These are phyloP conservation scores for Microthlaspi erraticum DNA, from an alignment of 345 rosid genomes.

Conservation along the genomic window DNA sequence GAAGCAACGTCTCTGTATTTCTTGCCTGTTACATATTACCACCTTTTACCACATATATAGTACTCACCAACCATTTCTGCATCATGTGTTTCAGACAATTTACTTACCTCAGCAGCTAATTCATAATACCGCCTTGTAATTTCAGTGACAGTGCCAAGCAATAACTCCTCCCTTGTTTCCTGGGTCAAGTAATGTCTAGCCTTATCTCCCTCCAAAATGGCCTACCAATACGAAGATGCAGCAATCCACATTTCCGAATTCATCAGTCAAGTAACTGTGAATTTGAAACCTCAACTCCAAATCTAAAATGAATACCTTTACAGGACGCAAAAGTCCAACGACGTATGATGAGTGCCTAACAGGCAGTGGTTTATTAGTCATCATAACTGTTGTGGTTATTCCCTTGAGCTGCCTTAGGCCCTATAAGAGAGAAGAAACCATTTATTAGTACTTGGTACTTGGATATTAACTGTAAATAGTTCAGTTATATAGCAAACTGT, in stretches of 20 bases:
- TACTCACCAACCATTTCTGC: too few species aligned
- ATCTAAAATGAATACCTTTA: slow-evolving; percentile 61
- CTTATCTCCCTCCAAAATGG: slow-evolving; percentile 77
- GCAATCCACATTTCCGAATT: slow-evolving; percentile 19
- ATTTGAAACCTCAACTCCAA: slow-evolving; percentile 8
- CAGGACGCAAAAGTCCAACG: slow-evolving; percentile 71
- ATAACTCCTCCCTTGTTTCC: slow-evolving; percentile 59
- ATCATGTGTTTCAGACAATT: slow-evolving; percentile 17
- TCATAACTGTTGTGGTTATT: slow-evolving; percentile 86
- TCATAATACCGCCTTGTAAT: slow-evolving; percentile 82
- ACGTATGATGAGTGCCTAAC: slow-evolving; percentile 90
- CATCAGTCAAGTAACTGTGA: slow-evolving; percentile 27
- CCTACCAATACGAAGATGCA: slow-evolving; percentile 42
- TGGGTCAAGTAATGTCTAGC: slow-evolving; percentile 66
- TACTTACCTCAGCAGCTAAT: slow-evolving; percentile 83
- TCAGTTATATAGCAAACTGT: slow-evolving; percentile 21
- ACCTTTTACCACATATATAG: too few species aligned
- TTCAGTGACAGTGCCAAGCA: slow-evolving; percentile 62
- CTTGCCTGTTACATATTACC: slow-evolving; percentile 66
- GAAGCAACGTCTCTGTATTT: slow-evolving; percentile 85
- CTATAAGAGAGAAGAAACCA: slow-evolving; percentile 45
- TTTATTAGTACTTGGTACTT: slow-evolving; percentile 4
- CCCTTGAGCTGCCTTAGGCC: slow-evolving; percentile 88
- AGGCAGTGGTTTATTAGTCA: slow-evolving; percentile 95
- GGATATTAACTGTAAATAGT: slow-evolving; percentile 4